Evolutionary conservation across 108 stramenopile species (phyloP), one percentile per base, ranked within the genome.

Genomic region (Cyclotella baltica): DNA sequence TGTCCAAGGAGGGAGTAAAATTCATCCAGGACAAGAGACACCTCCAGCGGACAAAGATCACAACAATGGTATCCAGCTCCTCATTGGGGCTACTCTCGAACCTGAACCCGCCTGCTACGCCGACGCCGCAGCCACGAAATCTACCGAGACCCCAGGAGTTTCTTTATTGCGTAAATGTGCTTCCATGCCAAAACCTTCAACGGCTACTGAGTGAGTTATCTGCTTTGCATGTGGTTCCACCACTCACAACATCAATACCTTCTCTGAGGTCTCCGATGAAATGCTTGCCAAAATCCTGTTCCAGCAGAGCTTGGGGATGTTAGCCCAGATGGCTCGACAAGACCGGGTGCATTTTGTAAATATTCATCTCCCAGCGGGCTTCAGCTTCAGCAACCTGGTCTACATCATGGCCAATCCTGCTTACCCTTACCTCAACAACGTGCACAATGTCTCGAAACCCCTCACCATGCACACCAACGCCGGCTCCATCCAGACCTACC

Each of bases 371-470:
- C n/a, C n/a, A n/a, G n/a, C n/a, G n/a, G n/a, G n/a, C n/a, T n/a
- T n/a, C n/a, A n/a, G n/a, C 40, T 13, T 43, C 6, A 43, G 40
- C 13, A 43, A 43, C 40, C 40, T 53, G 11, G 52, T 18, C 29
- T 62, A 62, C 23, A 28, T 75, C 25, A 75, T 83, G 53, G 52
- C 27, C 35, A 83, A 83, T 48, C 15, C 22, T n/a, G n/a, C n/a
- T n/a, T n/a, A n/a, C 4, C 11, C 3, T 1, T 25, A 78, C 18
- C 72, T 78, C 5, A 57, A 15, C 13, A 73, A 81, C 19, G 71
- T 83, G 16, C 81, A 61, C 4, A 30, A 3, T 3, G 28, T 18
- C 20, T 38, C 16, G 20, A 35, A 35, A 0, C 19, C 48, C 3
- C 20, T 76, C 9, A 65, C 30, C 4, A 40, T 75, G 22, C 22